Conservation (phyloP, 495 filamentous ascomycete genomes). For the Penicillium egyptiacum region DNA sequence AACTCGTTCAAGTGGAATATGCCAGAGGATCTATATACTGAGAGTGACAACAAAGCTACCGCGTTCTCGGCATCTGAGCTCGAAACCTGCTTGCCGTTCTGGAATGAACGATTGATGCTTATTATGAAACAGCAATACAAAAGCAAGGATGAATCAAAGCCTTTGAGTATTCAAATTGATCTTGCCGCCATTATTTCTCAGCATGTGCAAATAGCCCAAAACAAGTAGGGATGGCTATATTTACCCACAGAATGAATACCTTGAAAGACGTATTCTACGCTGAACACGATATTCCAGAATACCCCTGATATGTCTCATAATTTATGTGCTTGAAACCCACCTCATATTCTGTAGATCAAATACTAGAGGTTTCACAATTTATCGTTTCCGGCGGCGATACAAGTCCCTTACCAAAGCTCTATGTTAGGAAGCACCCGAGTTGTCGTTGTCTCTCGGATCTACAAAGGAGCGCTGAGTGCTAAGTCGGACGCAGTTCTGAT, state of each 20-base stretch:
- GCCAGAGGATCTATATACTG: slow-evolving; percentile 24
- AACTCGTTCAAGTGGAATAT: slow-evolving; percentile 7
- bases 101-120: slow-evolving; percentile 16
- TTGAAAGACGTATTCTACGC: not conserved
- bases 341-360: not conserved
- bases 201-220: not conserved
- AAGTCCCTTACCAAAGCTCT: not conserved
- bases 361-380: not conserved
- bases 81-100: slow-evolving; percentile 11
- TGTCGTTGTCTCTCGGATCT: slow-evolving; percentile 22
- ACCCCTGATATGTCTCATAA: not conserved
- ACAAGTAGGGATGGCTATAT: not conserved
- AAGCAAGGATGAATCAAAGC: not conserved
- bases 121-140: slow-evolving; percentile 16
- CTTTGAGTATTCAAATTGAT: slow-evolving; percentile 7
- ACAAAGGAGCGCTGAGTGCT: slow-evolving; percentile 19
- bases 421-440: not conserved
- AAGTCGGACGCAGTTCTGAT: not conserved
- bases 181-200: slow-evolving; percentile 3
- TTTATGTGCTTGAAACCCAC: not conserved
- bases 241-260: not conserved
- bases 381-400: not conserved
- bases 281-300: not conserved
- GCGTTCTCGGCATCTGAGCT: slow-evolving; percentile 8
- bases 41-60: not conserved